Conservation (phyloP, 2,329 filamentous ascomycete species). For the Chrysoporthe puriensis region DNA sequence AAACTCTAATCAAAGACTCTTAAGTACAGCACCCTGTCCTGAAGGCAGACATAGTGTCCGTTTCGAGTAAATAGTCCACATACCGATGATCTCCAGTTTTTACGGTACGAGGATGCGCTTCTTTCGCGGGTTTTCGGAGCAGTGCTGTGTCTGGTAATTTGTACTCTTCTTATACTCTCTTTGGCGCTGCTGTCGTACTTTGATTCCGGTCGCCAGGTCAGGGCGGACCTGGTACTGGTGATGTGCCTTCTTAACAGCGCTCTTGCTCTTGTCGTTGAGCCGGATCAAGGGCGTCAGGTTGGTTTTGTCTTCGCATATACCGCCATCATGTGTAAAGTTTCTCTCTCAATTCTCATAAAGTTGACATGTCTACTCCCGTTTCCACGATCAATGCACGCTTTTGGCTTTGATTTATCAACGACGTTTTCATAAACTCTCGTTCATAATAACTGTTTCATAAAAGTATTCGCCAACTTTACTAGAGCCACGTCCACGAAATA, state of each 20-base stretch:
- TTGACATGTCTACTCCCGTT: too few relatives aligned
- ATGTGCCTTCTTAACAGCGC: slow-evolving; percentile 16
- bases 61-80: not conserved
- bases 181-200: slow-evolving; percentile 19
- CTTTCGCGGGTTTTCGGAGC: slow-evolving; percentile 6
- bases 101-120: not conserved
- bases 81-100: not conserved
- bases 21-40: not conserved
- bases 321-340: slow-evolving; percentile 9
- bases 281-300: slow-evolving; percentile 14
- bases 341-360: slow-evolving; percentile 4
- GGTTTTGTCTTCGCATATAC: slow-evolving; percentile 14
- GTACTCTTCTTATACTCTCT: slow-evolving; percentile 14
- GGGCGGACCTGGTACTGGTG: slow-evolving; percentile 3
- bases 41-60: not conserved
- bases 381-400: too few relatives aligned
- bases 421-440: not conserved
- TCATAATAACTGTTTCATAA: too few relatives aligned
- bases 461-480: too few relatives aligned
- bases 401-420: not conserved
- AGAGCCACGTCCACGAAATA: too few relatives aligned
- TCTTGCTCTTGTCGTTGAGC: slow-evolving; percentile 10
- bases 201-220: not conserved
- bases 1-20: not conserved
- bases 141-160: slow-evolving; percentile 6